These are phyloP conservation scores for Amanita molliuscula DNA, from an alignment of 768 basidiomycete genomes.

Conservation along the genomic window DNA sequence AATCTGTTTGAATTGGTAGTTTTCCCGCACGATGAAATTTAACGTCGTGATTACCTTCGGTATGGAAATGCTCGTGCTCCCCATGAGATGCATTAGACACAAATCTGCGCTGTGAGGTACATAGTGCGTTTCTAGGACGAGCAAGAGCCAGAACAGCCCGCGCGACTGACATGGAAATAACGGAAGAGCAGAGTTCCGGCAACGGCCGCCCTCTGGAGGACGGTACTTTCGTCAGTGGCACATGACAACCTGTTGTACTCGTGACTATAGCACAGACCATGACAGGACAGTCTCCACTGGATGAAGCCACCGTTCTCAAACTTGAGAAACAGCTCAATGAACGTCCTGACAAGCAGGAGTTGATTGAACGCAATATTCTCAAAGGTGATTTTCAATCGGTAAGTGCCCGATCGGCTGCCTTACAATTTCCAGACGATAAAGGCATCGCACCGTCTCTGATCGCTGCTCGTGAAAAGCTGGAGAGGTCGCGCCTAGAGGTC, in stretches of 20 bases:
- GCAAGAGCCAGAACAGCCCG: conserved; percentile 25
- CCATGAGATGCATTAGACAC: conserved; percentile 33
- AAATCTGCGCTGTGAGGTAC: conserved; percentile 27
- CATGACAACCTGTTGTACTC: neutral
- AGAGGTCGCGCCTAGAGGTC: conserved; percentile 56
- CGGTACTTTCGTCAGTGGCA: neutral
- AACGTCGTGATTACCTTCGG: conserved; percentile 37
- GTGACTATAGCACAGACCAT: neutral
- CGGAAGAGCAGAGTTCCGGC: conserved; percentile 1
- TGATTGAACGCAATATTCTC: conserved; percentile 61
- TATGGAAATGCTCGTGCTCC: conserved; percentile 32
- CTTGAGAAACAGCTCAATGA: conserved; percentile 44
- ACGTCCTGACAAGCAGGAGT: conserved; percentile 49
- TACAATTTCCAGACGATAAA: conserved; percentile 37
- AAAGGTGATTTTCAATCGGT: conserved; percentile 31
- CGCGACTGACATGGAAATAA: conserved; percentile 29
- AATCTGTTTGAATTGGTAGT: conserved; percentile 30
- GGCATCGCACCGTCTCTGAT: conserved; percentile 48
- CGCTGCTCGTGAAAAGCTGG: conserved; percentile 48
- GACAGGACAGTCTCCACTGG: conserved; percentile 12
- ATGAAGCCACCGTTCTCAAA: conserved; percentile 20
- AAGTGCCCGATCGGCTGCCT: neutral
- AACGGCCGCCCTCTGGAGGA: neutral
- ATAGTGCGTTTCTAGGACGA: conserved; percentile 19
- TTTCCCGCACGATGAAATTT: neutral